Conservation (phyloP, 148 eudicot genomes). For the Rhododendron ferrugineum region DNA sequence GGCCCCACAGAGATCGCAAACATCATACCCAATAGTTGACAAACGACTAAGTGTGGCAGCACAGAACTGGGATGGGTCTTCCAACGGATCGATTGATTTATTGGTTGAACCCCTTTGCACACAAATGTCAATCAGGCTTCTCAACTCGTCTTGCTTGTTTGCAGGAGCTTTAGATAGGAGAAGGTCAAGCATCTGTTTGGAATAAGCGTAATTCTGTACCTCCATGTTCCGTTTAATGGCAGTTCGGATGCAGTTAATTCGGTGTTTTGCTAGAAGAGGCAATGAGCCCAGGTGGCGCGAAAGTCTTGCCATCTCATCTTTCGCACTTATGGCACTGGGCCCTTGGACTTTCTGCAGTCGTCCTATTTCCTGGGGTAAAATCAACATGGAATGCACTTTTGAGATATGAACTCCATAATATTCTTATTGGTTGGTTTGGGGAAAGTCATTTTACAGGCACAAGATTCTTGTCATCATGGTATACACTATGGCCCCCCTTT, state of each 20-base stretch:
- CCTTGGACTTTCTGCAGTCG: slow-evolving; percentile 89
- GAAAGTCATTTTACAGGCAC: background rate
- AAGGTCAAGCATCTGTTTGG: slow-evolving; percentile 94
- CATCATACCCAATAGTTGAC: slow-evolving; percentile 92
- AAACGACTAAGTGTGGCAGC: slow-evolving; percentile 96
- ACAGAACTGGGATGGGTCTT: slow-evolving; percentile 97
- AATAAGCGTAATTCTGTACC: slow-evolving; percentile 80
- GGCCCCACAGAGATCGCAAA: slow-evolving; percentile 95
- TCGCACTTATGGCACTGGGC: slow-evolving; percentile 82
- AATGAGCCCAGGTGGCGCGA: slow-evolving; percentile 92
- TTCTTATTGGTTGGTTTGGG: background rate
- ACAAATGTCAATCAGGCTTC: slow-evolving; percentile 88
- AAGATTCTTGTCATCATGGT: background rate
- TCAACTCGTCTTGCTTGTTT: slow-evolving; percentile 84
- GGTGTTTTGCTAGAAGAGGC: slow-evolving; percentile 90
- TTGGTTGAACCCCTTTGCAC: slow-evolving; percentile 80
- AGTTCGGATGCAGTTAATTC: slow-evolving; percentile 88
- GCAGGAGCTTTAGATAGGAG: slow-evolving; percentile 89
- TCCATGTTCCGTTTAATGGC: slow-evolving; percentile 97
- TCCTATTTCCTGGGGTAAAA: slow-evolving; percentile 70
- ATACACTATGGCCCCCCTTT: background rate
- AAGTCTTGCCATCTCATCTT: slow-evolving; percentile 91
- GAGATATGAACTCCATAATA: background rate
- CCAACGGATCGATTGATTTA: slow-evolving; percentile 85
- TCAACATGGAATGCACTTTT: background rate